Evolutionary conservation across 176 grass and related monocot species (phyloP), one percentile per base, ranked within the genome.

Genomic region (Triticum turgidum): DNA sequence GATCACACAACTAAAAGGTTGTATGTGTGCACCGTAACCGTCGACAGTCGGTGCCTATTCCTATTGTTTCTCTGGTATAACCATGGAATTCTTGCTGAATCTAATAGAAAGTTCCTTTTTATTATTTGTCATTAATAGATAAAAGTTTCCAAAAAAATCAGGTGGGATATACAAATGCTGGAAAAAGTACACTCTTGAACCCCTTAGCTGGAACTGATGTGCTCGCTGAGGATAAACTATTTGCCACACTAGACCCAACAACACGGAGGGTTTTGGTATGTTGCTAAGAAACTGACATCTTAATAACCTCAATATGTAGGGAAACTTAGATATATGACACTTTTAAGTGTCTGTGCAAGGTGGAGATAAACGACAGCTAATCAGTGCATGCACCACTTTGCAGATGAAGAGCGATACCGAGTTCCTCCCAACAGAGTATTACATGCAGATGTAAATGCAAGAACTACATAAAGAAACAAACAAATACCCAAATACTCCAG

Each of bases 131-230:
- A 7, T 70, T 34, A 62, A 80, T 77, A 76, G 30, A 74, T 90
- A 82, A 18, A 34, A 84, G 21, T 54, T 79, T 21, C 20, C 4
- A 69, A 78, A 85, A 62, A 32, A 70, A 81, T 92, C 89, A 98
- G 94, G 89, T 98, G 71, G 97, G 94, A 18, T 96, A 98, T 39
- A 98, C 92, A 75, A 98, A 98, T 90, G 94, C 97, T 94, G 97
- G 97, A 29, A 98, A 96, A 90, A 98, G 97, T 77, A 98, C 92
- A 65, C 87, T 98, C 9, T 90, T 96, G 88, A 98, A 98, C 85
- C 83, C 21, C 41, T 85, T 98, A 76, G 96, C 94, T 77, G 97
- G 97, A 87, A 94, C 97, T 77, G 88, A 92, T 73, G 94, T 98
- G 79, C 93, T 94, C 84, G 94, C 94, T 14, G 97, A 98, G 85